These are phyloP conservation scores for Crithidia thermophila DNA, from an alignment of 208 protist species.

Conservation along the genomic window DNA sequence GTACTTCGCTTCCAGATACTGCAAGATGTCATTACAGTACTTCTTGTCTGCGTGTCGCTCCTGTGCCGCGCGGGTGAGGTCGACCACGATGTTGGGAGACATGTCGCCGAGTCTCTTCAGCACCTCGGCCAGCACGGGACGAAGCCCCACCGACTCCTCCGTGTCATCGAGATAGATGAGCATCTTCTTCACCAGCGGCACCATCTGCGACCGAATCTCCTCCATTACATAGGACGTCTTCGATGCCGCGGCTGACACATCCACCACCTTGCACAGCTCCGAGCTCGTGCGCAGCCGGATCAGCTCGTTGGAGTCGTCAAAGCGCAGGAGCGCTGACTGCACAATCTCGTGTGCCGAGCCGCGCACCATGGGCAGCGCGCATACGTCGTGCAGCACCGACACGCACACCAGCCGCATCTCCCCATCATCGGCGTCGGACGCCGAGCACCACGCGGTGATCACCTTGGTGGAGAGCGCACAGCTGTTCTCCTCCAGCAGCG, in stretches of 20 bases:
- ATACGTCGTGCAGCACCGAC: conserved; percentile 53
- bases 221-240: conserved; percentile 38
- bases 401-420: conserved; percentile 89
- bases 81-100: conserved; percentile 64
- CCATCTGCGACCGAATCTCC: conserved; percentile 69
- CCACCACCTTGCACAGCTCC: conserved; percentile 36
- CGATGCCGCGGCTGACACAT: conserved; percentile 25
- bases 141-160: conserved; percentile 66
- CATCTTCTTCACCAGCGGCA: conserved; percentile 71
- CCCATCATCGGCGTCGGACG: conserved; percentile 83
- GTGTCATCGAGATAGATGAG: conserved; percentile 88
- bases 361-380: conserved; percentile 46
- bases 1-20: conserved; percentile 47
- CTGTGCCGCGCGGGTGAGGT: conserved; percentile 47
- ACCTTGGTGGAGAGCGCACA: conserved; percentile 48
- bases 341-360: conserved; percentile 73
- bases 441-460: conserved; percentile 65
- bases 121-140: conserved; percentile 38
- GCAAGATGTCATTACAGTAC: conserved; percentile 53
- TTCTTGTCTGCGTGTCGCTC: conserved; percentile 52
- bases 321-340: conserved; percentile 71
- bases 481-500: conserved; percentile 35
- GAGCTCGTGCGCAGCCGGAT: conserved; percentile 54
- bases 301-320: conserved; percentile 83
- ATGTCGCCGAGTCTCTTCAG: conserved; percentile 58